Base-by-base conservation (phyloP, 768 basidiomycete species). In the Leccinum variicolor region DNA sequence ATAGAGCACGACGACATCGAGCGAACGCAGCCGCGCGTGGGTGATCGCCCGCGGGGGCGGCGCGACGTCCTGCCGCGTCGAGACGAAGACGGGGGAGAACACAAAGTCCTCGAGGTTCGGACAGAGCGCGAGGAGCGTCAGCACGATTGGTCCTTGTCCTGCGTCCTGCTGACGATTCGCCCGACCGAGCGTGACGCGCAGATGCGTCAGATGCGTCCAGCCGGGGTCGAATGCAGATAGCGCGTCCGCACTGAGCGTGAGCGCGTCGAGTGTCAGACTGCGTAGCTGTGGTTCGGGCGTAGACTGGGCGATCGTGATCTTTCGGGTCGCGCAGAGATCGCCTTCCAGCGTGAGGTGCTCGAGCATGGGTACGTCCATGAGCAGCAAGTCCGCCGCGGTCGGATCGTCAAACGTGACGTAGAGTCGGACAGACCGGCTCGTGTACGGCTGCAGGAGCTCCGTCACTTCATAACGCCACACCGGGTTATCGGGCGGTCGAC, bases 381-480 rank as follows among this genome's bases (percentile, higher is more conserved):
- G 62, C 43, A 69, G 17, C 25, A 61, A 17, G 4, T 61, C 58
- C 1, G 54, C 56, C n/a, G 55, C 53, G 15, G 52, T 59, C 4
- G 39, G 57, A 3, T 61, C 62, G 36, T 55, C 54, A 31, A 58
- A 61, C 3, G 25, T 58, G 57, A 69, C 25, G 6, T 52, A 49
- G 21, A 65, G 64, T 15, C 43, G 50, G 13, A 23, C 23, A 23
- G 50, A 49, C 15, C 56, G 68, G 50, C 50, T 46, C 8, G 34
- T 59, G 29, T 67, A 69, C 4, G 65, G 62, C 25, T 59, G 62
- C 15, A 70, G 31, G 17, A 67, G 54, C 25, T 65, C 64, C 4
- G 62, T 67, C 19, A 67, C 62, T 19, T 65, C 65, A 10, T 60
- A 56, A 34, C 52, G 59, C 65, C 65, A 67, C 26, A 64, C 58